Conservation (phyloP, 768 basidiomycete genomes). For the Pseudohyphozyma bogoriensis region DNA sequence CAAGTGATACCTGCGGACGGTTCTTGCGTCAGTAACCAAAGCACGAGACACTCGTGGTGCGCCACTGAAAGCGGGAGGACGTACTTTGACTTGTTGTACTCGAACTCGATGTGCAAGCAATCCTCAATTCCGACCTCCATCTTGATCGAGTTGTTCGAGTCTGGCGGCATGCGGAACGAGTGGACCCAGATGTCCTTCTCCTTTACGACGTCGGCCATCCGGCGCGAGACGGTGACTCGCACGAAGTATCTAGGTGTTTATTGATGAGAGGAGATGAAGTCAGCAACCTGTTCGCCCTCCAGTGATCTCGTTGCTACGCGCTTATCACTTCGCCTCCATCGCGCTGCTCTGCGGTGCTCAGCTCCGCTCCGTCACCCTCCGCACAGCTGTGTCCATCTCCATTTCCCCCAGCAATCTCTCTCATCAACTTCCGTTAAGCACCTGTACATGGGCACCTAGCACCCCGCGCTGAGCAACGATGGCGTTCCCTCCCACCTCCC, state of each 20-base stretch:
- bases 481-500: too few species aligned
- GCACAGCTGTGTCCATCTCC: too few species aligned
- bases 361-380: neutral
- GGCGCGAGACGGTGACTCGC: slow-evolving; percentile 75
- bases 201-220: slow-evolving; percentile 86
- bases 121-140: slow-evolving; percentile 99
- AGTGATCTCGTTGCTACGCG: too few species aligned
- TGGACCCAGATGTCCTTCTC: slow-evolving; percentile 97
- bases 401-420: too few species aligned
- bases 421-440: too few species aligned
- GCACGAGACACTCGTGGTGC: fast-evolving
- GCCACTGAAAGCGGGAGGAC: slow-evolving; percentile 34
- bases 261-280: neutral
- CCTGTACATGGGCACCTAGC: too few species aligned
- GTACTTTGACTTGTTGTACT: slow-evolving; percentile 98
- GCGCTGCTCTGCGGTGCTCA: too few species aligned
- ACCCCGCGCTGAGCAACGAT: too few species aligned
- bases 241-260: slow-evolving; percentile 74
- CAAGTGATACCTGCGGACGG: slow-evolving; percentile 68
- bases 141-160: slow-evolving; percentile 95
- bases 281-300: too few species aligned
- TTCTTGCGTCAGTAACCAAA: neutral
- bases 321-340: too few species aligned
- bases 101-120: slow-evolving; percentile 96
- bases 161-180: slow-evolving; percentile 96